Conservation (phyloP, 495 filamentous ascomycete species). For the Aspergillus mulundensis region DNA sequence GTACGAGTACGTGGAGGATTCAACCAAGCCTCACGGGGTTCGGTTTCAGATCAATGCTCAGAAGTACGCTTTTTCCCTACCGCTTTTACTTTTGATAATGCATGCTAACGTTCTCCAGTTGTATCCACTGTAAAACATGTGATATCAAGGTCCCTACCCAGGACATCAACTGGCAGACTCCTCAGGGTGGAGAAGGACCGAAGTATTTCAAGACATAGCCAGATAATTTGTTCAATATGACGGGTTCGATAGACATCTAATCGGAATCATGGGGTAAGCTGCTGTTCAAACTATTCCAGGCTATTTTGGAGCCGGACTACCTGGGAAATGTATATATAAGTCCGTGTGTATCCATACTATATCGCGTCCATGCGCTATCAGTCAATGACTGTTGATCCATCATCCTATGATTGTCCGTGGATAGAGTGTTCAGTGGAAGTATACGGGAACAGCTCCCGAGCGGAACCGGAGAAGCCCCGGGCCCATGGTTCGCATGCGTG, state of each 20-base stretch:
- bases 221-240: neutral
- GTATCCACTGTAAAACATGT: conserved; percentile 99
- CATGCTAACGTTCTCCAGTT: conserved; percentile 53
- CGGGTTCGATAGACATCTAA: neutral
- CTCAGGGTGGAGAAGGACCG: conserved; percentile 92
- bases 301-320: no score
- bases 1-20: conserved; percentile 97
- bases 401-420: no score
- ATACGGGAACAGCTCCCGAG: neutral
- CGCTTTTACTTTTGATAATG: neutral
- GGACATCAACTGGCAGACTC: conserved; percentile 95
- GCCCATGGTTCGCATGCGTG: neutral
- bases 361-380: no score
- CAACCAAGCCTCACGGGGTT: conserved; percentile 73
- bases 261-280: no score
- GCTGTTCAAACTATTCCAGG: no score
- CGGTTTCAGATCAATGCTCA: conserved; percentile 97
- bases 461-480: neutral
- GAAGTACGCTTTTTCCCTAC: conserved; percentile 62
- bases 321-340: neutral
- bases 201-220: conserved; percentile 88
- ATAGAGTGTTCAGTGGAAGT: no score
- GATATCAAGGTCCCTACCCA: conserved; percentile 97
- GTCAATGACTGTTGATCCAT: no score
- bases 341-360: neutral